A percentile compares a stretch with the other conserved stretches of the same genome.
These are phyloP conservation scores for Chlorella sp. DNA, from an alignment of 139 green algal genomes.

Conservation along the genomic window DNA sequence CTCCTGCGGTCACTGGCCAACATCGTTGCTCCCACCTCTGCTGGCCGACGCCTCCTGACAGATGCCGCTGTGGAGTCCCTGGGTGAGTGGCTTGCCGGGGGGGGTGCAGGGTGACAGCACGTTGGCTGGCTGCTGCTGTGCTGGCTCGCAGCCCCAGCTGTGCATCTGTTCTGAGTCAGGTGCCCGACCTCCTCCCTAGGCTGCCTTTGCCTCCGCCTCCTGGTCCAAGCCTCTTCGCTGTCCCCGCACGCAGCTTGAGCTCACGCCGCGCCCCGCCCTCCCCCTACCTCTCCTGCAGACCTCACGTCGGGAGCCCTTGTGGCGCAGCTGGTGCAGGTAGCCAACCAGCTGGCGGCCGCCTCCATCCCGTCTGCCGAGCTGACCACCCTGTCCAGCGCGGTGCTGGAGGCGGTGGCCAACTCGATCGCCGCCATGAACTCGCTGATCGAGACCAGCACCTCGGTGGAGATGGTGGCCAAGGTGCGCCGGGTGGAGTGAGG, in stretches of 20 bases:
- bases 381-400: neutral
- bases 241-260: too few species aligned
- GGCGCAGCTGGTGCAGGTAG: neutral
- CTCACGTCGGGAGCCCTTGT: neutral
- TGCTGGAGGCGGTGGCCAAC: constrained; percentile 5
- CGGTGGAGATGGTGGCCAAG: neutral
- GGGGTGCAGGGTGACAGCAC: neutral
- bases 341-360: neutral
- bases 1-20: neutral
- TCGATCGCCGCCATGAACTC: neutral
- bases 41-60: neutral
- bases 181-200: neutral
- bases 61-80: neutral
- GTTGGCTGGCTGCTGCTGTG: neutral
- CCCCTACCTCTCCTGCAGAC: neutral
- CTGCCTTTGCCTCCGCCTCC: neutral
- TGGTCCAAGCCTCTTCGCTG: neutral
- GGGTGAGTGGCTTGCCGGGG: neutral
- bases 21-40: neutral
- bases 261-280: neutral
- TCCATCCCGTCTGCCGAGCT: neutral
- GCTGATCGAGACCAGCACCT: neutral
- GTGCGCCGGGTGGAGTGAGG: neutral
- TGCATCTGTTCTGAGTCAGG: neutral
- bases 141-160: too few species aligned